phyloP scores from a whole-genome alignment of 345 rosid species.

The Dipteronia dyeriana region DNA sequence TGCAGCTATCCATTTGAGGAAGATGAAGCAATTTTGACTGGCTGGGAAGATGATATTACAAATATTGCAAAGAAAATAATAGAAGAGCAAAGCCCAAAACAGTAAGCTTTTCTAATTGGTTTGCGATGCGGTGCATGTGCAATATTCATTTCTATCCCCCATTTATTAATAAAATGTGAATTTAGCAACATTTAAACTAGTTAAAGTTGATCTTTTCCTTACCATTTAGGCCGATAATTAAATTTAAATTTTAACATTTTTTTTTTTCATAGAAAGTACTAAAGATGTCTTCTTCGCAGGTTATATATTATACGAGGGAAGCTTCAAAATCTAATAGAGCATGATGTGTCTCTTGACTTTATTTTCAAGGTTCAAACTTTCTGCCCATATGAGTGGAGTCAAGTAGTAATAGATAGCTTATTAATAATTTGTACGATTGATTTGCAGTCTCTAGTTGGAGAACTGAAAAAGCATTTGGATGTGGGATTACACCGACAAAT shows the following conservation, averaged over 20 bases:
- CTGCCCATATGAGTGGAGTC: background rate
- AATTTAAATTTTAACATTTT: background rate
- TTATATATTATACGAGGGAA: slow-evolving; percentile 53
- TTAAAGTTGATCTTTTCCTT: background rate
- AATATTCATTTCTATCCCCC: too few relatives aligned
- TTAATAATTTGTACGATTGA: background rate
- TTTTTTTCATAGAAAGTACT: too few relatives aligned
- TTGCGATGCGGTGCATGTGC: too few relatives aligned
- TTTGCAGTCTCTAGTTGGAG: slow-evolving; percentile 45
- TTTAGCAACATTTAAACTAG: background rate
- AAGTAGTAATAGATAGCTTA: background rate
- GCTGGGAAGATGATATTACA: slow-evolving; percentile 67
- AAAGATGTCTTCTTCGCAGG: slow-evolving; percentile 29
- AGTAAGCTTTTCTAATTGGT: slow-evolving; percentile 38
- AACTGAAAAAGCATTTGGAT: slow-evolving; percentile 46
- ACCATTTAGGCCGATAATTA: background rate
- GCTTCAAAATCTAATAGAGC: slow-evolving; percentile 57
- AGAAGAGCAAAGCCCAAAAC: slow-evolving; percentile 62
- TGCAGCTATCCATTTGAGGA: slow-evolving; percentile 39
- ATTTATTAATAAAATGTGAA: too few relatives aligned
- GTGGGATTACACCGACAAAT: slow-evolving; percentile 36
- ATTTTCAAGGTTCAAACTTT: slow-evolving; percentile 38
- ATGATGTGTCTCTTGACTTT: slow-evolving; percentile 50
- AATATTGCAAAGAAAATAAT: slow-evolving; percentile 53
- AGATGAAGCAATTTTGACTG: slow-evolving; percentile 42